Evolutionary conservation across 805 yeast species (phyloP).

Genomic region (Deakozyma indianensis): DNA sequence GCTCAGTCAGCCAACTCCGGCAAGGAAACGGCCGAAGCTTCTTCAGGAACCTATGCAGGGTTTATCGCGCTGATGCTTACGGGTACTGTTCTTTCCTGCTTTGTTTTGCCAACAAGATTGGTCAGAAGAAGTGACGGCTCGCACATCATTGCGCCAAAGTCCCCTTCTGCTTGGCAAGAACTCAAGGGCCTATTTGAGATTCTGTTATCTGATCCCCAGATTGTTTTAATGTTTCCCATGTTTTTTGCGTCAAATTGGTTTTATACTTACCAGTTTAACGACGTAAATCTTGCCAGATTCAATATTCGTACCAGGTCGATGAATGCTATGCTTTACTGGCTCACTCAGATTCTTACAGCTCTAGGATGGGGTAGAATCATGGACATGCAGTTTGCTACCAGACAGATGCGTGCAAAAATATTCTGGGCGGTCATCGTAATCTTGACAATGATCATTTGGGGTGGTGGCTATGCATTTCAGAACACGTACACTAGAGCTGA

Average conservation of each 20-base stretch:
- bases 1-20: conserved; percentile 30
- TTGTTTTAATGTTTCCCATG: conserved; percentile 41
- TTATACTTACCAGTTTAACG: conserved; percentile 51
- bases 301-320: conserved; percentile 46
- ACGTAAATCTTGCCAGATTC: conserved; percentile 39
- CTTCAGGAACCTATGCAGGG: conserved; percentile 39
- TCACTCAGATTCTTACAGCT: conserved; percentile 46
- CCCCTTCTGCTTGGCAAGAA: conserved; percentile 17
- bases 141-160: conserved; percentile 22
- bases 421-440: conserved; percentile 27
- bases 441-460: conserved; percentile 37
- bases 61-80: conserved; percentile 36
- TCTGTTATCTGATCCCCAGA: conserved; percentile 28
- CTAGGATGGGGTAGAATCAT: conserved; percentile 31
- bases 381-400: conserved; percentile 28
- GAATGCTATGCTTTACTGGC: conserved; percentile 47
- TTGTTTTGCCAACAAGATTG: conserved; percentile 33
- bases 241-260: conserved; percentile 53
- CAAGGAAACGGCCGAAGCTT: conserved; percentile 21
- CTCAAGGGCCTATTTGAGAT: conserved; percentile 26
- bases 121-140: conserved; percentile 38
- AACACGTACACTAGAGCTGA: conserved; percentile 26
- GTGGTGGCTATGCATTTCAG: conserved; percentile 42
- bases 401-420: conserved; percentile 32
- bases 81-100: conserved; percentile 32